These are phyloP conservation scores for Aspergillus japonicus DNA, from an alignment of 2,329 filamentous ascomycete genomes.

Conservation along the genomic window DNA sequence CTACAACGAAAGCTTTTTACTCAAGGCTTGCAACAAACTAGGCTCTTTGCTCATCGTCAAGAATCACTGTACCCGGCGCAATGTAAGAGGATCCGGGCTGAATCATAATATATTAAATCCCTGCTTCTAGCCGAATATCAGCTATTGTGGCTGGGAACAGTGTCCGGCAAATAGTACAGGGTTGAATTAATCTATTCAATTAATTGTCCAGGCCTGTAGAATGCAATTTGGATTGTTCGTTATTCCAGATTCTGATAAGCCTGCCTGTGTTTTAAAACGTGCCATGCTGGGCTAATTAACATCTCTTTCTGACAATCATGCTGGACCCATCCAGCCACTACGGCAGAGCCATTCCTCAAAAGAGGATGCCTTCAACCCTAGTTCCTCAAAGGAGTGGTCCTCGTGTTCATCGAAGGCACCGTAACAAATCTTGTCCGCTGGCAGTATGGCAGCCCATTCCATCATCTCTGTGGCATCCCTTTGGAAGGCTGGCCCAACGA, in stretches of 20 bases:
- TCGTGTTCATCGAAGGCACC: slow-evolving; percentile 12
- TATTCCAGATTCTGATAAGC: background rate
- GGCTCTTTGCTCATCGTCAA: no score
- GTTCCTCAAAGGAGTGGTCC: slow-evolving; percentile 16
- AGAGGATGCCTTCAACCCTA: slow-evolving; percentile 17
- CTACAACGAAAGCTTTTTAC: no score
- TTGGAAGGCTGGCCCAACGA: slow-evolving; percentile 15
- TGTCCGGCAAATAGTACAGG: no score
- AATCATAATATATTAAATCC: no score
- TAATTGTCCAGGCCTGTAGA: no score
- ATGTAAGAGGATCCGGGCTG: no score
- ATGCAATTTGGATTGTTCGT: background rate
- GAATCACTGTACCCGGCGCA: no score
- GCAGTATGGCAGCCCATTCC: slow-evolving; percentile 20
- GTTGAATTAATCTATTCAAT: no score
- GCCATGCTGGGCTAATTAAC: background rate
- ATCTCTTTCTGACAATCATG: background rate
- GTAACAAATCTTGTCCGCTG: slow-evolving; percentile 20
- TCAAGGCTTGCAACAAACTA: no score
- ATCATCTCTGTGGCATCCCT: slow-evolving; percentile 22
- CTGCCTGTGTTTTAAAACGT: background rate
- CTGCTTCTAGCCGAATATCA: no score
- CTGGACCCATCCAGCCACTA: slow-evolving; percentile 12
- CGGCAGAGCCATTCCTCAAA: slow-evolving; percentile 22
- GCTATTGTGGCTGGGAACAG: no score